phyloP scores from a whole-genome alignment of 768 basidiomycete genomes.

The Lepiota brunneoincarnata region DNA sequence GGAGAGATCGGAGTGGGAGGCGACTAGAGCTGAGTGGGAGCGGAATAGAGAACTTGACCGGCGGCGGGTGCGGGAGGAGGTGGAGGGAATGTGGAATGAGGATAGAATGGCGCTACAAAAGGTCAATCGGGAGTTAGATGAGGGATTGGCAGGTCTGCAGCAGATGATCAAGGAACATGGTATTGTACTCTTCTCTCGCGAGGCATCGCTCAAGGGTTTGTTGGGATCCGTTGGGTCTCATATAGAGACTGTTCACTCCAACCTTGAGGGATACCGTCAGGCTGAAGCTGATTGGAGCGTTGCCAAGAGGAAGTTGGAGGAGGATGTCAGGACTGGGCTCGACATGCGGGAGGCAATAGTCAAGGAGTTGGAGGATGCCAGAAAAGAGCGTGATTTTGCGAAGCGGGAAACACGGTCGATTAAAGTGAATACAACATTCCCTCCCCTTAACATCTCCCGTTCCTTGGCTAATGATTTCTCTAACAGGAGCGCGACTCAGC shows the following conservation, averaged over 20 bases:
- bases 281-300: constrained; percentile 48
- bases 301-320: constrained; percentile 43
- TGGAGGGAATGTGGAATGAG: constrained; percentile 41
- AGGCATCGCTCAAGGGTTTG: constrained; percentile 47
- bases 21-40: constrained; percentile 45
- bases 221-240: constrained; percentile 49
- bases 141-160: constrained; percentile 45
- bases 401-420: constrained; percentile 36
- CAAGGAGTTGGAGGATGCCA: constrained; percentile 52
- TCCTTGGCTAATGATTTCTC: not conserved
- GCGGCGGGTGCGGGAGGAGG: constrained; percentile 39
- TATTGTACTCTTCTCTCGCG: constrained; percentile 52
- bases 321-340: constrained; percentile 42
- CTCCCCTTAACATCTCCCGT: not conserved
- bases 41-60: constrained; percentile 47
- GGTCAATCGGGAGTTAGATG: constrained; percentile 48
- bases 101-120: constrained; percentile 34
- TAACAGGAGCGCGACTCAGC: constrained; percentile 8
- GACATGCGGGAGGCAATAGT: constrained; percentile 46
- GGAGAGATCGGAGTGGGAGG: constrained; percentile 49
- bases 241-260: constrained; percentile 44
- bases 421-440: constrained; percentile 25
- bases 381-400: constrained; percentile 49
- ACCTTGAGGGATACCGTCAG: constrained; percentile 38
- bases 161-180: constrained; percentile 53